These are phyloP conservation scores for Grosmannia penicillata DNA, from an alignment of 2,329 filamentous ascomycete genomes.

Conservation along the genomic window DNA sequence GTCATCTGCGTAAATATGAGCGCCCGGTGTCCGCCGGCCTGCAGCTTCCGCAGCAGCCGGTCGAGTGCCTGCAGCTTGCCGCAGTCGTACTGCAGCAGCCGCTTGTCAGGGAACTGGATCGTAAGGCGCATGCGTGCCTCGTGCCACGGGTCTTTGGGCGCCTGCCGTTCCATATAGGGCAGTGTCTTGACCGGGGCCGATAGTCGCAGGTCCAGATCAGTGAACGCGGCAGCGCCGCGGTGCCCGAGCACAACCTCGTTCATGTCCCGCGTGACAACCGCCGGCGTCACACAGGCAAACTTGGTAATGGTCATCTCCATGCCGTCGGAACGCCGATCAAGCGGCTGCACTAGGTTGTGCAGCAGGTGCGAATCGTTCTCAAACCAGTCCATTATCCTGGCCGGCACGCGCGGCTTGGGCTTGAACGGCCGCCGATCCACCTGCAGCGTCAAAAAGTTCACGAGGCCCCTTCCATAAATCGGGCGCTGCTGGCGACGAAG, in stretches of 20 bases:
- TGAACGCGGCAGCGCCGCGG: conserved; percentile 40
- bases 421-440: conserved; percentile 42
- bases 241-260: conserved; percentile 51
- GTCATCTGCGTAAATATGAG: conserved; percentile 99
- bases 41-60: conserved; percentile 68
- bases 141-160: conserved; percentile 69
- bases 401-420: conserved; percentile 44
- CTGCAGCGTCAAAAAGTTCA: conserved; percentile 58
- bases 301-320: conserved; percentile 67
- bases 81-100: conserved; percentile 93
- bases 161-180: conserved; percentile 40
- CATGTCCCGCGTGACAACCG: conserved; percentile 69
- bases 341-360: conserved; percentile 53
- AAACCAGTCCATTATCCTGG: conserved; percentile 58
- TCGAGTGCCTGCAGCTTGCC: conserved; percentile 90
- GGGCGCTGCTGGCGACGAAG: conserved; percentile 67
- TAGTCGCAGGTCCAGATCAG: conserved; percentile 39
- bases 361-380: conserved; percentile 52
- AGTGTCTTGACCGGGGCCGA: conserved; percentile 40
- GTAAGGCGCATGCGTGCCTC: conserved; percentile 83
- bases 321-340: conserved; percentile 56
- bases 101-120: conserved; percentile 92
- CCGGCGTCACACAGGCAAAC: conserved; percentile 85
- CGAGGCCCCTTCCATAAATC: conserved; percentile 65
- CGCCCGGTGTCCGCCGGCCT: conserved; percentile 80